Conservation (phyloP, 148 eudicot genomes). For the Bassia scoparia region DNA sequence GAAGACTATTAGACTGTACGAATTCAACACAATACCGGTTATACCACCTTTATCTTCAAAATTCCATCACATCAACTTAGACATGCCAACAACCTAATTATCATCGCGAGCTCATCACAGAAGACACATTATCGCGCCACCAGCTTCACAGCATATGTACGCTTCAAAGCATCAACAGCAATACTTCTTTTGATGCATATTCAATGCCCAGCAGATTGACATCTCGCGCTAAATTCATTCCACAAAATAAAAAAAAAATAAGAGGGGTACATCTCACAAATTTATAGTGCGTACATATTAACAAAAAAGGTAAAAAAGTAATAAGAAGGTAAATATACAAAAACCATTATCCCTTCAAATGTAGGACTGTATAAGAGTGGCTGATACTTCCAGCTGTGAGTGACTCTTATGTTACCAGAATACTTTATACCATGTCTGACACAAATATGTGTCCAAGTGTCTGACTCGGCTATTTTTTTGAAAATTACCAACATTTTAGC, state of each 20-base stretch:
- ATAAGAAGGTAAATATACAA: not conserved
- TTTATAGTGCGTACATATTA: not conserved
- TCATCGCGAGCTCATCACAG: conserved; percentile 69
- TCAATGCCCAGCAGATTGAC: conserved; percentile 40
- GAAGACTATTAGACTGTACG: not conserved
- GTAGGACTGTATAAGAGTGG: no score
- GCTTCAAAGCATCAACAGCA: conserved; percentile 58
- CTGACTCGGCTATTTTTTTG: no score
- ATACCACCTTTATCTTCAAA: not conserved
- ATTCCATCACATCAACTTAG: conserved; percentile 10
- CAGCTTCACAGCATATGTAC: conserved; percentile 49
- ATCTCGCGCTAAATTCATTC: conserved; percentile 52
- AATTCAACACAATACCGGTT: not conserved
- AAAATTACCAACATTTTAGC: no score
- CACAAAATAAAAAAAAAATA: not conserved
- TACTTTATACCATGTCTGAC: no score
- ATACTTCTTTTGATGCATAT: conserved; percentile 39
- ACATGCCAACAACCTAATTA: conserved; percentile 49
- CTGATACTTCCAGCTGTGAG: no score
- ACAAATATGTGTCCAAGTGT: no score
- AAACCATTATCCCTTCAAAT: not conserved
- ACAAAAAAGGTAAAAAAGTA: not conserved
- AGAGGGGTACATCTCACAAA: conserved; percentile 16
- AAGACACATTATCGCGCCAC: conserved; percentile 42
- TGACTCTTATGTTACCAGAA: no score